Conservation (phyloP, 371 early-diverging fungal species). For the Capillidium rhysosporum region DNA sequence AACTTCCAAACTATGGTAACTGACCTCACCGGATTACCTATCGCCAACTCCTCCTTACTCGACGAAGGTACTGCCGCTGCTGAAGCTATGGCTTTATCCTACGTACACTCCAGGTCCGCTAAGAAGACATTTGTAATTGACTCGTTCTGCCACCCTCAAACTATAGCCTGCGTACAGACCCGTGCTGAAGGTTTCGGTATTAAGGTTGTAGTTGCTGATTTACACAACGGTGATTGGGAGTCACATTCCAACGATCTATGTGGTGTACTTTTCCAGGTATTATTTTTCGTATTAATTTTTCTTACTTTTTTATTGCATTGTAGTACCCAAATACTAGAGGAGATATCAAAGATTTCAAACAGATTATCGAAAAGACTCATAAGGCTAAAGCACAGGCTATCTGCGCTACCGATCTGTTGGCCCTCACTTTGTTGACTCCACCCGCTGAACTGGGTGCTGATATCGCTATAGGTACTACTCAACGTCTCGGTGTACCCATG, state of each 20-base stretch:
- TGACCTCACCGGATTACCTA: conserved; percentile 81
- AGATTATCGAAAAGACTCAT: conserved; percentile 56
- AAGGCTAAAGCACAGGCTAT: conserved; percentile 65
- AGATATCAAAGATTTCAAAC: conserved; percentile 53
- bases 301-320: neutral
- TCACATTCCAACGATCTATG: conserved; percentile 49
- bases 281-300: neutral
- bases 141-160: conserved; percentile 80
- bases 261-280: conserved; percentile 58
- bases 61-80: conserved; percentile 97
- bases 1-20: conserved; percentile 92
- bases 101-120: conserved; percentile 39
- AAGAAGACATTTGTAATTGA: conserved; percentile 82
- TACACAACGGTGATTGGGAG: conserved; percentile 52
- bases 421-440: conserved; percentile 75
- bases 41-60: conserved; percentile 87
- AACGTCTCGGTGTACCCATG: conserved; percentile 93
- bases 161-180: conserved; percentile 75
- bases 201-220: conserved; percentile 64
- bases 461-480: conserved; percentile 88
- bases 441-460: conserved; percentile 93
- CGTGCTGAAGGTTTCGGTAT: conserved; percentile 88
- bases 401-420: conserved; percentile 82
- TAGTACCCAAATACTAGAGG: conserved; percentile 89
- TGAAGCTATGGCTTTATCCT: conserved; percentile 90